Evolutionary conservation across 2,329 filamentous ascomycete genomes (phyloP).

Genomic region (Truncatella angustata): DNA sequence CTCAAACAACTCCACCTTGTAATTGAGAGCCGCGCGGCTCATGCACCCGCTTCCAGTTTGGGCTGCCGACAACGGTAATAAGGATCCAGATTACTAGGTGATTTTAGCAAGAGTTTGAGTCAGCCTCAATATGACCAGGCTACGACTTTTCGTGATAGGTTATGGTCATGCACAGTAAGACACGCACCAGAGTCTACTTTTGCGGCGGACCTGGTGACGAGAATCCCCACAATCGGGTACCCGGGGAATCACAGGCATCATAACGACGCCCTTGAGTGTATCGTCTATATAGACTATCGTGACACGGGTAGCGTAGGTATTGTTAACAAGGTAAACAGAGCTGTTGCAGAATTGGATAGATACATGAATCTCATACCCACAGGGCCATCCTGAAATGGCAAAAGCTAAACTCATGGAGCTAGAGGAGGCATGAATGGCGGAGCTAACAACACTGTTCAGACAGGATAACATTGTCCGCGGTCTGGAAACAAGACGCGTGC

Average conservation of each 20-base stretch:
- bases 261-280: conserved; percentile 60
- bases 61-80: too few species aligned
- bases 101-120: too few species aligned
- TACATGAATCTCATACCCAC: background rate
- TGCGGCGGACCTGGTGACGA: conserved; percentile 69
- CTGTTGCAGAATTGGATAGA: background rate
- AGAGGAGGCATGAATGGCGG: conserved; percentile 52
- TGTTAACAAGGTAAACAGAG: background rate
- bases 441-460: conserved; percentile 65
- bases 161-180: background rate
- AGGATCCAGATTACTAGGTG: too few species aligned
- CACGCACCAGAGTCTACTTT: conserved; percentile 53
- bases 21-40: too few species aligned
- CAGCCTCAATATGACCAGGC: background rate
- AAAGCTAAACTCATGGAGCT: background rate
- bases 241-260: conserved; percentile 52
- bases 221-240: conserved; percentile 20
- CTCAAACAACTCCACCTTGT: too few species aligned
- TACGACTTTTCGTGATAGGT: background rate
- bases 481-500: conserved; percentile 66
- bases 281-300: conserved; percentile 69
- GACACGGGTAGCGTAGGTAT: conserved; percentile 62
- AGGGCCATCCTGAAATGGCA: too few species aligned
- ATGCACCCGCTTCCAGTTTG: too few species aligned
- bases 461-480: conserved; percentile 74